A percentile compares a stretch with the other conserved stretches of the same genome.
Evolutionary conservation across 345 rosid genomes (phyloP).

Genomic region (Orychophragmus violaceus): DNA sequence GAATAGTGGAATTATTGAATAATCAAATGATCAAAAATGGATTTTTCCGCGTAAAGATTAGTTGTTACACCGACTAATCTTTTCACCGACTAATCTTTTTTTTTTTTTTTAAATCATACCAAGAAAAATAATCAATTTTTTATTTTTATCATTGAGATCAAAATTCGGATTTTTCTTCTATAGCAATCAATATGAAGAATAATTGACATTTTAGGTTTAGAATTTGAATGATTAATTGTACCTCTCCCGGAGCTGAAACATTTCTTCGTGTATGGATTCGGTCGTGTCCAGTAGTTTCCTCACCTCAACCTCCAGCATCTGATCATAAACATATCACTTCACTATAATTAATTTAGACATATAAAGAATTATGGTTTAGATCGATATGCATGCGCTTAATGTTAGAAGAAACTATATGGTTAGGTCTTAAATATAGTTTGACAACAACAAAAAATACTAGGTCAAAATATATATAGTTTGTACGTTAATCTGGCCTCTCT

Average conservation of each 20-base stretch:
- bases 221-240: neutral
- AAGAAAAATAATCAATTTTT: too few species aligned
- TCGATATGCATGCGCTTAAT: neutral
- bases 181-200: too few species aligned
- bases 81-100: too few species aligned
- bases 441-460: neutral
- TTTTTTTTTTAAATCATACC: too few species aligned
- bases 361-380: neutral
- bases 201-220: neutral
- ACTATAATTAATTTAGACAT: neutral
- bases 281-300: slow-evolving; percentile 54
- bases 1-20: neutral
- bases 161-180: too few species aligned
- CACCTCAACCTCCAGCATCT: slow-evolving; percentile 70
- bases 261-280: slow-evolving; percentile 65
- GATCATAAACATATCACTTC: neutral
- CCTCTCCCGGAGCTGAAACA: slow-evolving; percentile 81
- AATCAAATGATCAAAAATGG: neutral
- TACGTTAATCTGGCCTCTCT: slow-evolving; percentile 67
- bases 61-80: too few species aligned
- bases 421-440: neutral
- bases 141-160: too few species aligned
- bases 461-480: neutral
- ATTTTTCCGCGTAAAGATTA: too few species aligned
- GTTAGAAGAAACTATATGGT: neutral